Base-by-base conservation (phyloP, 495 filamentous ascomycete species). In the Lindgomyces ingoldianus region DNA sequence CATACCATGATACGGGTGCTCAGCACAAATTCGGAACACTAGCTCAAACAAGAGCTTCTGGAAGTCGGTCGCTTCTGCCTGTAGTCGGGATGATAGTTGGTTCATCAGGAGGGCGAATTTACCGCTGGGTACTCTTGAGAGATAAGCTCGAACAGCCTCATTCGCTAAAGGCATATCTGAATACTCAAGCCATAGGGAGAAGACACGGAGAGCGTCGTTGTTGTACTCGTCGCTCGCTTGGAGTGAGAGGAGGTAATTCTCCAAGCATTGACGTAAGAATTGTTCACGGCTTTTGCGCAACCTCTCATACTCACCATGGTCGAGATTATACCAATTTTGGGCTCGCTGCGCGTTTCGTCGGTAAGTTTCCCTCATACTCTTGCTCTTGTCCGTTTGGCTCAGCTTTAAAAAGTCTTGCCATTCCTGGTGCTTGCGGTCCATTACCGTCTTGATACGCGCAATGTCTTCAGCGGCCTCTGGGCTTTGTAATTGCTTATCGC, bases 61-160 rank as follows among this genome's bases (percentile, higher is more conserved):
- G 71, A 99, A 99, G 1, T 76, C 74, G 41, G 82, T 79, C 2
- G 74, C 57, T 24, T 84, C 81, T 66, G 93, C 85, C 51, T 95
- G 85, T 14, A 98, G 79, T 21, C 94, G 87, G 12, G 94, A 98
- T 2, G 91, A 91, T 18, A 98, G 84, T 73, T 99, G 94, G 71
- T 96, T 99, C 88, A 96, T 96, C 59, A 98, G 76, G 18, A 89
- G 77, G 1, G 90, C 94, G 72, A 99, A 96, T 65, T 99, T 99
- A 41, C 89, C 81, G 51, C 89, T 96, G 18, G 92, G 87, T 1
- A 98, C 94, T 46, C 84, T 77, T 19, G 74, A 63, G 42, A 98
- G 80, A 69, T 90, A 79, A 67, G 81, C 83, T 44, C 78, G 81
- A 24, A 95, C 93, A 2, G 90, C 89, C 29, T 81, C 79, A 68